phyloP scores from a whole-genome alignment of 192 early-diverging fungal species.

The Backusella morwellensis region DNA sequence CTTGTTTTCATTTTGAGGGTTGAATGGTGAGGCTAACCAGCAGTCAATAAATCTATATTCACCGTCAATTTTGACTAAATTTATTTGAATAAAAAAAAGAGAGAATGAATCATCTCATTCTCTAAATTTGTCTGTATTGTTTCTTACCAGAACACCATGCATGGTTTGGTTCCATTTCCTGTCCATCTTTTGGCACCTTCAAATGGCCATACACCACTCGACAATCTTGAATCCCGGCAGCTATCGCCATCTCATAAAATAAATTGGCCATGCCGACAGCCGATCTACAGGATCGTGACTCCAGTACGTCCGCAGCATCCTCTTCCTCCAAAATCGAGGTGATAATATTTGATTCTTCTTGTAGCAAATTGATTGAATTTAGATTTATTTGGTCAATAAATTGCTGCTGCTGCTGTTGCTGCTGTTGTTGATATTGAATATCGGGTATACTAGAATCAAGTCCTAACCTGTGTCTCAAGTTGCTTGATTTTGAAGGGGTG shows the following conservation, averaged over 20 bases:
- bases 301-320: constrained; percentile 41
- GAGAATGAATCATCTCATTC: neutral
- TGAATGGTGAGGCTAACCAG: constrained; percentile 46
- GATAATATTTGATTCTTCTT: neutral
- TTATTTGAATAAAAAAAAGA: neutral
- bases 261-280: constrained; percentile 50
- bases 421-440: neutral
- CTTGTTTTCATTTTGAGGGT: constrained; percentile 31
- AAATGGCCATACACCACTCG: constrained; percentile 49
- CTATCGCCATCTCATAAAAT: constrained; percentile 53
- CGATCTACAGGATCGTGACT: constrained; percentile 35
- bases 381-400: neutral
- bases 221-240: constrained; percentile 45
- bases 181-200: constrained; percentile 21
- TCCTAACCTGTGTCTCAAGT: neutral
- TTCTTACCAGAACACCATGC: constrained; percentile 38
- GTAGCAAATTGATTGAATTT: constrained; percentile 8
- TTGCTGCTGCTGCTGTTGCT: neutral
- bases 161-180: constrained; percentile 13
- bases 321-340: constrained; percentile 9
- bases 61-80: constrained; percentile 42
- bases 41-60: constrained; percentile 56
- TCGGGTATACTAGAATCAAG: neutral
- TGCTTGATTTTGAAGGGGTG: neutral
- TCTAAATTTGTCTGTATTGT: neutral